Base-by-base conservation (phyloP, 176 grass and related monocot species). In the Avena insularis region DNA sequence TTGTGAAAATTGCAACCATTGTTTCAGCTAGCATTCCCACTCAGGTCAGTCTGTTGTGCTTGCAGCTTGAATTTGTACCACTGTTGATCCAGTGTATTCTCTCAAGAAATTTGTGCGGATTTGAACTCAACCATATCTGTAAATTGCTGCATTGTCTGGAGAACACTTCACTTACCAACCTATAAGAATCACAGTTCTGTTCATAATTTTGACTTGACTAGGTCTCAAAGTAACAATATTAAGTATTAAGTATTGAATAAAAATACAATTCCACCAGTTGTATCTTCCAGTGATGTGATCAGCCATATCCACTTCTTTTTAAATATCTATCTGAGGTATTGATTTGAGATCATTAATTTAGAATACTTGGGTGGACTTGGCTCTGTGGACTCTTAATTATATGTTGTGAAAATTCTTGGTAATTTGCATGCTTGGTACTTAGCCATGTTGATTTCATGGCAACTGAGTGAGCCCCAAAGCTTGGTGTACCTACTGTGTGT, bases 21-120 rank as follows among this genome's bases (percentile, higher is more conserved):
- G 72, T 87, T 84, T 94, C 90, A 73, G 86, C 90, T 91, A 79
- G 94, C 72, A 90, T 98, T 88, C 96, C 96, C 60, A 90, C 83
- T 84, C 84, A 96, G 86, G 96, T 98, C 40, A 91, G 84, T 94
- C 58, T 81, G 64, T 71, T 81, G 45, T 58, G 67, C 54, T 74
- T 35, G 61, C 53, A 63, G 71, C 86, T 33, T 75, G 45, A 64
- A 75, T 80, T 5, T 36, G 53, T 56, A 64, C 6, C 70, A 36
- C 46, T 49, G 15, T 90, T 51, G 47, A 63, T 81, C 45, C 27
- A 48, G 45, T 29, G 59, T 70, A 76, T 75, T 79, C 27, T 31
- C 62, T 55, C 68, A 43, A 73, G 57, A 89, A 85, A 31, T 86
- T 87, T 27, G 12, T 81, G 46, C 45, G 16, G 16, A 23, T 23